Evolutionary conservation across 2,329 filamentous ascomycete species (phyloP), one percentile per base, ranked within the genome.

Genomic region (Penicillium sp.): DNA sequence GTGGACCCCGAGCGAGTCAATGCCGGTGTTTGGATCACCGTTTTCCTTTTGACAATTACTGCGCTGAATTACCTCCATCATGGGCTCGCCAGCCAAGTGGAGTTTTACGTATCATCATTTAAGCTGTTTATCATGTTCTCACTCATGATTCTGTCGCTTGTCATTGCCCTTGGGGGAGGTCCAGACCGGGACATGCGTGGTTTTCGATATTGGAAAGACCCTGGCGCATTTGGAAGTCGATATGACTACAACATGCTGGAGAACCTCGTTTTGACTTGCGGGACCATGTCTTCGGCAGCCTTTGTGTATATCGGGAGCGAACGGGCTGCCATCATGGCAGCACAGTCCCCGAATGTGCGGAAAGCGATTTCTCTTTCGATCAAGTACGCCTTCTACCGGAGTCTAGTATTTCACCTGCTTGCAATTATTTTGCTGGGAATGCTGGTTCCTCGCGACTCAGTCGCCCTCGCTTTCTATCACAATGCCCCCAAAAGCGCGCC

Each of bases 291-390:
- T 58, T 88, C 83, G 35, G 86, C 87, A 1, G 86, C 86, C 3
- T 90, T 90, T 57, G 87, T 87, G 44, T 91, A 88, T 64, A 77
- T 89, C 5, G 87, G 86, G 49, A 87, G 86, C 9, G 87, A 90
- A 66, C 75, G 89, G 23, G 83, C 89, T 44, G 86, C 86, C 70
- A 84, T 90, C 0, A 83, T 88, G 37, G 84, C 83, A 41, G 84
- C 83, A 41, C 85, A 89, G 69, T 85, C 86, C 0, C 84, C 88
- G 69, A 89, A 90, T 71, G 86, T 87, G 1, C 81, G 85, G 63
- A 82, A 81, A 68, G 86, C 82, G 20, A 83, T 91, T 44, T 87
- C 87, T 9, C 81, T 83, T 52, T 87, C 87, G 45, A 89, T 90
- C 74, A 86, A 82, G 66, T 78, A 89, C 40, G 90, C 86, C 50